phyloP scores from a whole-genome alignment of 2,329 filamentous ascomycete species.

The Venturia pyrina region DNA sequence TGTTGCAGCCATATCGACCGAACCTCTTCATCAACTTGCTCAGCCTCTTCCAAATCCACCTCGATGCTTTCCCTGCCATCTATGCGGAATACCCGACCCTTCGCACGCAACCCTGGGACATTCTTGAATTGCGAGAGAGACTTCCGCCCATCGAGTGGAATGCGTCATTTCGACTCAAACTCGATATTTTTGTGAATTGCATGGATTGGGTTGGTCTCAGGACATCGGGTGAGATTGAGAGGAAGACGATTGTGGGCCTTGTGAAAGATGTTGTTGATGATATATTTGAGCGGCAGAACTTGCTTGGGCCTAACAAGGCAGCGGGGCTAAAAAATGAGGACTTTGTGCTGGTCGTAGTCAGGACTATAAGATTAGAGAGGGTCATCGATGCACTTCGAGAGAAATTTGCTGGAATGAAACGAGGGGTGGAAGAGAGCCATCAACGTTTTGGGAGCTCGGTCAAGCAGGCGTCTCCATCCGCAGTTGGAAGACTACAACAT shows the following conservation, averaged over 20 bases:
- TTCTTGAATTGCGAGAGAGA: background rate
- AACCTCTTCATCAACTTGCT: background rate
- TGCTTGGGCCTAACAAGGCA: background rate
- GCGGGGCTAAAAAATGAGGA: background rate
- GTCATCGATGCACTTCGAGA: background rate
- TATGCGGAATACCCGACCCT: background rate
- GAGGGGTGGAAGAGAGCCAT: background rate
- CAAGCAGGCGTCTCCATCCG: too few relatives aligned
- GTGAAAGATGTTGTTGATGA: background rate
- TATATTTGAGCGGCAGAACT: background rate
- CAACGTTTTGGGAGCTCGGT: too few relatives aligned
- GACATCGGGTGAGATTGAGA: background rate
- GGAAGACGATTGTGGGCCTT: background rate
- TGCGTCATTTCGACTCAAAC: background rate
- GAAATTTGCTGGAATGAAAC: background rate
- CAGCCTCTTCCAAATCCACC: background rate
- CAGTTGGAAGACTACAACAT: too few relatives aligned
- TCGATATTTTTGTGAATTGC: background rate
- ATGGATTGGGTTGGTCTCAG: background rate
- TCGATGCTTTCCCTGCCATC: background rate
- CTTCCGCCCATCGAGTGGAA: background rate
- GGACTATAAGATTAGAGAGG: background rate
- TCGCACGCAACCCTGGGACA: background rate
- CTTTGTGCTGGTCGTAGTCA: background rate
- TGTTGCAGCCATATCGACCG: background rate